A percentile compares a stretch with the other conserved stretches of the same genome.
phyloP scores from a whole-genome alignment of 257 asterid species.

The Solanum ossicruentum region DNA sequence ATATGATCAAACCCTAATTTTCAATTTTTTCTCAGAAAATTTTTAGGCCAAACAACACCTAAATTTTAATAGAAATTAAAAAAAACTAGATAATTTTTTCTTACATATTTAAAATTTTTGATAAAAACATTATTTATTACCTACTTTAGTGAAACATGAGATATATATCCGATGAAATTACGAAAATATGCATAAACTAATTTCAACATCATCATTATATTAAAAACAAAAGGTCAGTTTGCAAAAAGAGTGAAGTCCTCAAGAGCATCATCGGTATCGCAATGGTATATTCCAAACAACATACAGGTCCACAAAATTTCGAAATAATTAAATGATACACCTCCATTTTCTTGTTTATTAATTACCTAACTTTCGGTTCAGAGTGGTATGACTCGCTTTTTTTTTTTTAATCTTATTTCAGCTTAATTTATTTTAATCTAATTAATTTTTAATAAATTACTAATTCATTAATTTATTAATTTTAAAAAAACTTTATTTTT shows the following conservation, averaged over 20 bases:
- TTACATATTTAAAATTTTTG: too few relatives aligned
- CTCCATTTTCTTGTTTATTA: too few relatives aligned
- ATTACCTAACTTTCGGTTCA: neutral
- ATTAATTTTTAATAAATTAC: too few relatives aligned
- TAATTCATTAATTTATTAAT: too few relatives aligned
- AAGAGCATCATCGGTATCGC: neutral
- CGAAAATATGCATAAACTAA: neutral
- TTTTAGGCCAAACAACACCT: too few relatives aligned
- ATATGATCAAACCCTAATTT: too few relatives aligned
- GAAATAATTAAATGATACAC: neutral
- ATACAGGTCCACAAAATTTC: neutral
- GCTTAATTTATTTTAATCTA: neutral
- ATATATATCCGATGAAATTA: neutral
- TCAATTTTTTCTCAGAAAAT: too few relatives aligned
- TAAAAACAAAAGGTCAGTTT: neutral
- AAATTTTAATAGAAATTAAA: too few relatives aligned
- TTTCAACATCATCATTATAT: neutral
- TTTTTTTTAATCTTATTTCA: neutral
- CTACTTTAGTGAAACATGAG: too few relatives aligned
- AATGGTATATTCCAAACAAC: neutral
- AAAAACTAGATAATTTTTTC: too few relatives aligned
- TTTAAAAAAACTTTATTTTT: too few relatives aligned
- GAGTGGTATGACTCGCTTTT: neutral
- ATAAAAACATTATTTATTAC: too few relatives aligned
- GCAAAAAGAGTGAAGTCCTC: neutral